Base-by-base conservation (phyloP, 345 rosid genomes). In the Sapria himalayana region DNA sequence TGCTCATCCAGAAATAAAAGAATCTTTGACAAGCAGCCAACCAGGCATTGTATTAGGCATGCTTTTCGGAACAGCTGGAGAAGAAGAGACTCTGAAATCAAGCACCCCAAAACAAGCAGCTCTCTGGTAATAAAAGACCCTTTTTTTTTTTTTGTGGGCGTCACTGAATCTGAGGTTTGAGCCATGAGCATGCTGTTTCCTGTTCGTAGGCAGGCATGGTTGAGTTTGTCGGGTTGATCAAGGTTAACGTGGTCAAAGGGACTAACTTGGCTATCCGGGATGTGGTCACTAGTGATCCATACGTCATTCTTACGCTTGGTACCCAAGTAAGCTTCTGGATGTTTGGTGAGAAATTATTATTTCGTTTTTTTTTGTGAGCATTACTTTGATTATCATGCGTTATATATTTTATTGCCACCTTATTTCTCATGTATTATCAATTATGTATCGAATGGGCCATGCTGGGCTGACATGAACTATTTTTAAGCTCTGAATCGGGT, bases 181-280 rank as follows among this genome's bases (percentile, higher is more conserved):
- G 15, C 21, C 15, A 19, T 4, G 22, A 31, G 25, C 6, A 13
- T 14, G 7, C 18, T 32, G 22, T 10, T 32, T 13, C 10, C 53
- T 53, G 50, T 55, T 54, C 71, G 59, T 52, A 91, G 99, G 92
- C 77, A 45, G 86, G 85, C 29, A 91, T 91, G 99, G 67, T 91
- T 49, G 99, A 84, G 67, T 91, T 91, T 61, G 58, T 91, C 48
- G 99, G 99, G 27, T 66, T 91, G 46, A 71, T 91, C 41, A 79
- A 80, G 71, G 95, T 84, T 46, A 91, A 77, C 54, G 99, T 91
- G 19, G 95, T 82, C 34, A 84, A 58, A 67, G 99, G 99, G 62
- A 84, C 93, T 43, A 80, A 91, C 62, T 72, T 91, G 27, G 95
- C 73, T 15, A 66, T 91, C 32, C 72, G 99, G 45, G 99, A 91